phyloP scores from a whole-genome alignment of 129 eudicot genomes.

The Smallanthus sonchifolius region DNA sequence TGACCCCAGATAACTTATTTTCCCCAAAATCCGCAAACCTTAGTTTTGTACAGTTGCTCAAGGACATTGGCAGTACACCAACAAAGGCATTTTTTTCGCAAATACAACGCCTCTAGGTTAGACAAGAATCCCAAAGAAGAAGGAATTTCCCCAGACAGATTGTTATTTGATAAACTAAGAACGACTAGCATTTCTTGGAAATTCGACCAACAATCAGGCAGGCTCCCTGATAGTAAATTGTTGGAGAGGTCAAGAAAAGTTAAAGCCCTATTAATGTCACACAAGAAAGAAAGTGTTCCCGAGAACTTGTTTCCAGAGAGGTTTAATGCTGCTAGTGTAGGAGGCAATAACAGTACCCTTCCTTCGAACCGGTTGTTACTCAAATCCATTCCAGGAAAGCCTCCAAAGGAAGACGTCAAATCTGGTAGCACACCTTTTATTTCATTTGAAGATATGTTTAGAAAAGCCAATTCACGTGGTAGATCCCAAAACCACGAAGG shows the following conservation, averaged over 20 bases:
- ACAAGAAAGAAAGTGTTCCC: conserved; percentile 11
- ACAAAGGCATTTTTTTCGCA: conserved; percentile 19
- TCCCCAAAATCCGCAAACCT: conserved; percentile 19
- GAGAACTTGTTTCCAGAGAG: conserved; percentile 32
- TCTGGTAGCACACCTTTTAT: conserved; percentile 24
- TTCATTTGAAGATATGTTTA: conserved; percentile 25
- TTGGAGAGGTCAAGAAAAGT: conserved; percentile 25
- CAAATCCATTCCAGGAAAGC: conserved; percentile 7
- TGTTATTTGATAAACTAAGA: conserved; percentile 29
- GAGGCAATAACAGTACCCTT: conserved; percentile 7
- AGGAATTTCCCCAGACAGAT: conserved; percentile 26
- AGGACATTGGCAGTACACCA: conserved; percentile 24
- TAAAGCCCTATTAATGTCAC: neutral
- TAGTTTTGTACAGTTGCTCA: conserved; percentile 18
- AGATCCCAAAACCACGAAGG: conserved; percentile 33
- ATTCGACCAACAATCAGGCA: conserved; percentile 27
- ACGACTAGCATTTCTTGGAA: neutral
- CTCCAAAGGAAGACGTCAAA: neutral
- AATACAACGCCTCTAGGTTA: neutral
- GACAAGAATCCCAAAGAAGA: conserved; percentile 6
- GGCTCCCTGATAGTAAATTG: conserved; percentile 15
- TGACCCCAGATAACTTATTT: conserved; percentile 24
- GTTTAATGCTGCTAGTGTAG: neutral
- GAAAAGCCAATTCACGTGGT: neutral
- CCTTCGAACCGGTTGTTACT: conserved; percentile 13